phyloP scores from a whole-genome alignment of 2,329 filamentous ascomycete species.

The Didymella exigua region DNA sequence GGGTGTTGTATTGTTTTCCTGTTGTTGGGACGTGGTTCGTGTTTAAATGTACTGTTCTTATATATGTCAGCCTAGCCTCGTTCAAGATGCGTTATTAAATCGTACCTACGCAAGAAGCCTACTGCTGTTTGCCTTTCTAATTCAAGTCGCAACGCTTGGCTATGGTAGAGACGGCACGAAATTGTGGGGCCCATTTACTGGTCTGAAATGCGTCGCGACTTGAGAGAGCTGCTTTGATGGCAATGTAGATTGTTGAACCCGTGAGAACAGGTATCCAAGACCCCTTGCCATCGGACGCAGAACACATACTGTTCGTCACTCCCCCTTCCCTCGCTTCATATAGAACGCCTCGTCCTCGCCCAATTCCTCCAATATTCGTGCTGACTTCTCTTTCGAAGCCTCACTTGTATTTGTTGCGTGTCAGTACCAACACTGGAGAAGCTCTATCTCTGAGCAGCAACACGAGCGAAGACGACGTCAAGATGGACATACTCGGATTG shows the following conservation, averaged over 20 bases:
- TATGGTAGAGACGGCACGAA: not conserved
- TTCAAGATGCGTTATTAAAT: not conserved
- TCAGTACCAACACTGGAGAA: too few relatives aligned
- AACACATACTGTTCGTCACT: not conserved
- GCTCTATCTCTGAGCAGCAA: not conserved
- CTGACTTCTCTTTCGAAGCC: constrained; percentile 7
- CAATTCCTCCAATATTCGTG: not conserved
- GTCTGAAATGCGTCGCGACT: not conserved
- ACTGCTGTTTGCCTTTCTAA: not conserved
- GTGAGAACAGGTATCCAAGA: too few relatives aligned
- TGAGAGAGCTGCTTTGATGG: not conserved
- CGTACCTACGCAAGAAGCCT: not conserved
- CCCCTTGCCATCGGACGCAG: not conserved
- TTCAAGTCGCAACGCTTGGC: not conserved
- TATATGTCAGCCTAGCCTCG: too few relatives aligned
- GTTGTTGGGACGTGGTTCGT: too few relatives aligned
- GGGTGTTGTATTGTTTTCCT: too few relatives aligned
- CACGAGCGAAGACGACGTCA: not conserved
- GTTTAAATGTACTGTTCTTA: too few relatives aligned
- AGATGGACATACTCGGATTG: constrained; percentile 51
- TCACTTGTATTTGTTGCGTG: constrained; percentile 18
- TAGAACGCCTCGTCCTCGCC: constrained; percentile 2
- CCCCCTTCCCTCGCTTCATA: constrained; percentile 3
- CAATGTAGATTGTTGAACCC: not conserved
- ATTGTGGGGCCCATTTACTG: not conserved